Evolutionary conservation across 495 filamentous ascomycete genomes (phyloP).

Genomic region (Corynascus novoguineensis): DNA sequence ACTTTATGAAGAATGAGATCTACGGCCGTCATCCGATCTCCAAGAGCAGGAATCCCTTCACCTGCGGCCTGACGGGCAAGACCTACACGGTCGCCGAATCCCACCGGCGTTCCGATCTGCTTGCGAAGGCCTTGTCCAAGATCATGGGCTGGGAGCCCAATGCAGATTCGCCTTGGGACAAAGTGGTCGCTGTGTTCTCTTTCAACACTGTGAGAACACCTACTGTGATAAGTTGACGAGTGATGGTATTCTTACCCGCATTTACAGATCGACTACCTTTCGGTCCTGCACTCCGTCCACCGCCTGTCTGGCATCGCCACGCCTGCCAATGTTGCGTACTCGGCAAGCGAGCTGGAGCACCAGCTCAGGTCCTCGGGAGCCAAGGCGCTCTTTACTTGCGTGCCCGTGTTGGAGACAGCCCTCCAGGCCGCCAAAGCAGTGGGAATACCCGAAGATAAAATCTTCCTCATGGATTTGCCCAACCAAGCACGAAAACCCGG

Average conservation of each 20-base stretch:
- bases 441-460: conserved; percentile 62
- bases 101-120: conserved; percentile 58
- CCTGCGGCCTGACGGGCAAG: conserved; percentile 71
- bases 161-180: conserved; percentile 77
- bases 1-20: conserved; percentile 74
- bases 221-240: neutral
- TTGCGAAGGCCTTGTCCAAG: conserved; percentile 67
- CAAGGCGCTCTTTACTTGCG: conserved; percentile 74
- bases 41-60: conserved; percentile 67
- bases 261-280: conserved; percentile 69
- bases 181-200: conserved; percentile 69
- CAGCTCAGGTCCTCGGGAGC: conserved; percentile 72
- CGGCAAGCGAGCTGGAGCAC: conserved; percentile 65
- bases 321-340: conserved; percentile 82
- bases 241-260: conserved; percentile 7
- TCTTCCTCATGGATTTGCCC: conserved; percentile 72
- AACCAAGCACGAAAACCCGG: conserved; percentile 45
- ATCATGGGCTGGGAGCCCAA: conserved; percentile 72
- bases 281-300: conserved; percentile 71
- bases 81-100: conserved; percentile 63
- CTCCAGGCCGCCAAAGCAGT: conserved; percentile 61
- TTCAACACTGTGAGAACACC: conserved; percentile 64
- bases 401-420: conserved; percentile 64
- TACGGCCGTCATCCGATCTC: conserved; percentile 62
- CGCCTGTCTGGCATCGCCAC: conserved; percentile 68